phyloP scores from a whole-genome alignment of 805 yeast species.

The Kodamaea sagamina region DNA sequence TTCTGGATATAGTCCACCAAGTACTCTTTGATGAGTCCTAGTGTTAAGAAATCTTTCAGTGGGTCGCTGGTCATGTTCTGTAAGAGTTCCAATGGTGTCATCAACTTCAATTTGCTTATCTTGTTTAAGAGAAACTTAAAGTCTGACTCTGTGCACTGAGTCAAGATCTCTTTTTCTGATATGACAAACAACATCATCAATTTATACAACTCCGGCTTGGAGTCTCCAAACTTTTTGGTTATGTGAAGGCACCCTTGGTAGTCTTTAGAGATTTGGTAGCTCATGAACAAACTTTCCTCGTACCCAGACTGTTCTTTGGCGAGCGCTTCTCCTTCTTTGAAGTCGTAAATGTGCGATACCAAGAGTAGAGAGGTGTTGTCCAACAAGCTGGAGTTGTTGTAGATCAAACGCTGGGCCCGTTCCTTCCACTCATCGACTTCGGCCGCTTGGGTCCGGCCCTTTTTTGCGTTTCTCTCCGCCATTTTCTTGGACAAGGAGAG shows the following conservation, averaged over 20 bases:
- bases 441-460: conserved; percentile 1
- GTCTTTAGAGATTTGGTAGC: conserved; percentile 60
- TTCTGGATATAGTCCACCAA: conserved; percentile 60
- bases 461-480: conserved; percentile 7
- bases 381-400: conserved; percentile 48
- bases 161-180: conserved; percentile 53
- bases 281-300: conserved; percentile 66
- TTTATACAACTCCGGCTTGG: conserved; percentile 65
- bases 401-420: conserved; percentile 60
- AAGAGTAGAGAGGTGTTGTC: conserved; percentile 58
- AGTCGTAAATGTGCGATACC: conserved; percentile 58
- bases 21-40: conserved; percentile 72
- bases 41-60: conserved; percentile 52
- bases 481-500: conserved; percentile 51
- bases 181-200: conserved; percentile 65
- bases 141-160: conserved; percentile 52
- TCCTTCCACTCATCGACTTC: conserved; percentile 56
- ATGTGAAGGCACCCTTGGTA: conserved; percentile 57
- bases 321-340: conserved; percentile 49
- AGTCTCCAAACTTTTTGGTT: conserved; percentile 58
- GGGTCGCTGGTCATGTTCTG: conserved; percentile 58
- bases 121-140: conserved; percentile 51
- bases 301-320: conserved; percentile 44
- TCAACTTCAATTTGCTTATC: conserved; percentile 52
- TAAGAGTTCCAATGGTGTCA: conserved; percentile 78